A percentile compares a stretch with the other conserved stretches of the same genome.
Conservation (phyloP, 2,329 filamentous ascomycete genomes). For the Rasamsonia emersonii region DNA sequence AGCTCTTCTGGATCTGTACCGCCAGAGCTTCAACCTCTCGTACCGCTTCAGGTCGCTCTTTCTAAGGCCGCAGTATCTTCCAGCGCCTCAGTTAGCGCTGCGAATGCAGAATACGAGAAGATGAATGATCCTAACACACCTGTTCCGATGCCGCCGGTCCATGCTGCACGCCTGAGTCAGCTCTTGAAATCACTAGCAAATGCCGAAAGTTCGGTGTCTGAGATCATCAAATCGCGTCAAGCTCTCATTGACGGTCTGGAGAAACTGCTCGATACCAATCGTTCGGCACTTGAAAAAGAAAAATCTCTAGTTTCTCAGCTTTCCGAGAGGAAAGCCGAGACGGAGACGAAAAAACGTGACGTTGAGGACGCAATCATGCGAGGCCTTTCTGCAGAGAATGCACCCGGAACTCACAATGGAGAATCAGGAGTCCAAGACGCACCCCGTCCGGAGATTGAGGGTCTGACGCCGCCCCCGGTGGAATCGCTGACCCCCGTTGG, state of each 20-base stretch:
- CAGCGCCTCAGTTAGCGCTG: constrained; percentile 58
- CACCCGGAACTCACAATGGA: constrained; percentile 37
- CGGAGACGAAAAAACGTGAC: constrained; percentile 74
- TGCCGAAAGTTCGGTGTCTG: constrained; percentile 80
- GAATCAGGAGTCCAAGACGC: constrained; percentile 23
- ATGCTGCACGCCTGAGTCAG: constrained; percentile 79
- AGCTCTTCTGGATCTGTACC: constrained; percentile 53
- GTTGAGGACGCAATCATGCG: constrained; percentile 90
- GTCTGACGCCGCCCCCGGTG: constrained; percentile 69
- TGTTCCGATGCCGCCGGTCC: constrained; percentile 75
- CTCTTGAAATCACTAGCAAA: constrained; percentile 82
- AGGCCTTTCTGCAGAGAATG: constrained; percentile 58
- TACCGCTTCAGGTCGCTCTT: constrained; percentile 63
- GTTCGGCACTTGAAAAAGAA: constrained; percentile 60
- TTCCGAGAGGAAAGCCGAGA: constrained; percentile 56
- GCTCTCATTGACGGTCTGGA: constrained; percentile 72
- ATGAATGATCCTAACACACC: constrained; percentile 62
- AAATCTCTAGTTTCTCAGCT: constrained; percentile 58
- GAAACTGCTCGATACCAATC: constrained; percentile 68
- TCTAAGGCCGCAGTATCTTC: constrained; percentile 63
- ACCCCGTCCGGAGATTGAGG: constrained; percentile 70
- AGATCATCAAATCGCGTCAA: constrained; percentile 77
- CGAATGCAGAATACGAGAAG: constrained; percentile 76
- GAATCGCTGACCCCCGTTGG: constrained; percentile 47
- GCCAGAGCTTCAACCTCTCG: constrained; percentile 66